Conservation (phyloP, 805 yeast genomes). For the Saccharomyces jurei region DNA sequence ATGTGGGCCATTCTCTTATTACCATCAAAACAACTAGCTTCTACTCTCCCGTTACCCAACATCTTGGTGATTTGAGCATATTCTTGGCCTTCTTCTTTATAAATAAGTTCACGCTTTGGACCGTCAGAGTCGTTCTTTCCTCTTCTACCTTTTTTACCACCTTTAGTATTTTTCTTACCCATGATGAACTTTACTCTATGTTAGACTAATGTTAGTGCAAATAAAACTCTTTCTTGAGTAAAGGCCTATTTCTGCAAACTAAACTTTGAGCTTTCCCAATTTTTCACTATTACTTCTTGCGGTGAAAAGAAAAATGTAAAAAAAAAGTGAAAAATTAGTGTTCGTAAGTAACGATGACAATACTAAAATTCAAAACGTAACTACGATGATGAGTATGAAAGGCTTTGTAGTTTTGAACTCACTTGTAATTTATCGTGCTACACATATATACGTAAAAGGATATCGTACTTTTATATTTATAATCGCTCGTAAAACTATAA, state of each 20-base stretch:
- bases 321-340: conserved; percentile 1
- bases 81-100: conserved; percentile 95
- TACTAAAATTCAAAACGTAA: not conserved
- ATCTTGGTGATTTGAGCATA: conserved; percentile 96
- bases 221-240: not conserved
- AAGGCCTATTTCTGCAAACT: not conserved
- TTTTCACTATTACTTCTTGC: not conserved
- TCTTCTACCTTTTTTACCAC: conserved; percentile 91
- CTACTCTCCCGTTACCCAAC: conserved; percentile 97
- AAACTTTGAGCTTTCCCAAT: not conserved
- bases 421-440: not conserved
- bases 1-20: conserved; percentile 91
- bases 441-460: not conserved
- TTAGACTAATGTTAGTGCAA: not conserved
- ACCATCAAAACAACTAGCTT: conserved; percentile 93
- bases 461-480: not conserved
- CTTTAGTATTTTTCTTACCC: conserved; percentile 41
- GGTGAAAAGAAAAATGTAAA: not conserved
- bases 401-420: not conserved
- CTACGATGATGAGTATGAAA: not conserved
- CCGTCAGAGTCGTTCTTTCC: conserved; percentile 92
- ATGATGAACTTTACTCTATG: conserved; percentile 11
- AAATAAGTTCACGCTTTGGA: conserved; percentile 88
- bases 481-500: not conserved
- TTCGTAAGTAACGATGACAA: not conserved